Evolutionary conservation across 805 yeast species (phyloP), one percentile per base, ranked within the genome.

Genomic region (Ogataea nakhonphanomensis): DNA sequence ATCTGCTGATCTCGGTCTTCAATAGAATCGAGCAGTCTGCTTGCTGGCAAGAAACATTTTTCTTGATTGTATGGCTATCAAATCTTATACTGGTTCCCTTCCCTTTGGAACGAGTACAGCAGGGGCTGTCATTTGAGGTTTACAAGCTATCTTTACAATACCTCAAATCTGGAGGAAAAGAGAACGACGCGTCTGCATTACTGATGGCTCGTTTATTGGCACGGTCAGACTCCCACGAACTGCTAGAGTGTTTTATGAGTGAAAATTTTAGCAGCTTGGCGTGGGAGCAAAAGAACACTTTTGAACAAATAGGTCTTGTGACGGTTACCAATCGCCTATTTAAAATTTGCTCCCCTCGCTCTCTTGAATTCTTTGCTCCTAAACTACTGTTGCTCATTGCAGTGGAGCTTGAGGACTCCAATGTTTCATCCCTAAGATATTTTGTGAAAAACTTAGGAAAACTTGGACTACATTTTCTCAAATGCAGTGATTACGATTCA

Each of bases 11-110:
- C 0, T 42, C 48, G 3, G 57, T 75, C n/a, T 13, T 71, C 1
- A 27, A 36, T 3, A 43, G 50, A 14, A 41, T 72, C 8, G 51
- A 33, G 43, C 6, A 7, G 33, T 37, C 35, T 5, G 32, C 46
- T 6, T n/a, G 35, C 12, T 78, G 83, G 85, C 67, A 71, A 35
- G 66, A 66, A 23, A 55, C 63, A 25, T 79, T 66, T 41, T 59
- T 81, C 8, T 54, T 79, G 30, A 59, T 88, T 7, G 64, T 84
- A 3, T 90, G 96, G 95, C 67, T 87, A 8, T 72, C 82, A 0
- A 76, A 81, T 8, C 62, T 89, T 15, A 72, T 79, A 0, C 63
- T 84, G n/a, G 76, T 81, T 0, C 97, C 98, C 0, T 89, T 90
- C 54, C 71, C 76, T 2, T 63, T 90, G 20, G 61, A 58, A 1